phyloP scores from a whole-genome alignment of 106 monocot species.

The Acanthochlamys bracteata region DNA sequence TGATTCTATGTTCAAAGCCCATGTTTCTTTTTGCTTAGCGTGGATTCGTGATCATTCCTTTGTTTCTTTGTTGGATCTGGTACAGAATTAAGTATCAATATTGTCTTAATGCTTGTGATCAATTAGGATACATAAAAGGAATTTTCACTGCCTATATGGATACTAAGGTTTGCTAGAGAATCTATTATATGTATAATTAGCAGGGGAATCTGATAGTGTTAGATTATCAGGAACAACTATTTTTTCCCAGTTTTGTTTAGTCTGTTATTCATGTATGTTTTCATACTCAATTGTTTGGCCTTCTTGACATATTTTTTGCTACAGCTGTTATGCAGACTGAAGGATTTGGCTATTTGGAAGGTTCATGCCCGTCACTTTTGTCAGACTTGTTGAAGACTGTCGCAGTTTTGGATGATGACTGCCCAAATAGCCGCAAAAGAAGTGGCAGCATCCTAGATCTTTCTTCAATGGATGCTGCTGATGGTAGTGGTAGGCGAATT shows the following conservation, averaged over 20 bases:
- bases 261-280: slow-evolving; percentile 1
- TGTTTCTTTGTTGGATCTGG: no score
- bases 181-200: no score
- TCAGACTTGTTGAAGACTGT: slow-evolving; percentile 60
- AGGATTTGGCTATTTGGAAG: slow-evolving; percentile 59
- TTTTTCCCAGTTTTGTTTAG: neutral
- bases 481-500: slow-evolving; percentile 36
- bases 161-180: no score
- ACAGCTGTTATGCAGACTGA: slow-evolving; percentile 87
- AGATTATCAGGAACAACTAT: no score
- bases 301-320: slow-evolving; percentile 14
- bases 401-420: slow-evolving; percentile 52
- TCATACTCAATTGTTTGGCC: neutral
- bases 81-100: no score
- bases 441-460: slow-evolving; percentile 27
- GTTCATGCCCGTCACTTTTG: slow-evolving; percentile 53
- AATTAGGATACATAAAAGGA: no score
- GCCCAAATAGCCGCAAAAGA: slow-evolving; percentile 24
- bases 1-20: no score
- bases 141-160: no score
- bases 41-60: no score
- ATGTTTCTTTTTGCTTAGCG: no score
- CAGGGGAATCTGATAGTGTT: no score
- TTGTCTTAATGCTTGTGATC: no score
- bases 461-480: slow-evolving; percentile 26